phyloP scores from a whole-genome alignment of 192 early-diverging fungal genomes.

The Phlyctochytrium bullatum region DNA sequence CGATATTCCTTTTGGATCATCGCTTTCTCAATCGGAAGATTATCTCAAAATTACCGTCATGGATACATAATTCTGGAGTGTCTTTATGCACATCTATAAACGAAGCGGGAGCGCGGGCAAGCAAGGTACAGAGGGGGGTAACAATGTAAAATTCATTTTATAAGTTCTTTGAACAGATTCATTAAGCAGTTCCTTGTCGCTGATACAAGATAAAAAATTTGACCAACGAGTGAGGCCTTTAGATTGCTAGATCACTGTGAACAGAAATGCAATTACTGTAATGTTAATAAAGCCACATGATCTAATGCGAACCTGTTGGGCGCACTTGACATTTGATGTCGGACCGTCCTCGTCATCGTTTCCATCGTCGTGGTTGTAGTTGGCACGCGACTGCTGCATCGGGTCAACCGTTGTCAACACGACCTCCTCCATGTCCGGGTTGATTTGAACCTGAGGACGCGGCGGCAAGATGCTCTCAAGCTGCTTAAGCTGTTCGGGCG shows the following conservation, averaged over 20 bases:
- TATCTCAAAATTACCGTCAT: conserved; percentile 66
- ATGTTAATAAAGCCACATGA: too few species aligned
- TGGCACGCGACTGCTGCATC: conserved; percentile 62
- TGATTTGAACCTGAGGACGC: conserved; percentile 34
- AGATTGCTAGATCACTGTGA: too few species aligned
- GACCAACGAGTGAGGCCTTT: too few species aligned
- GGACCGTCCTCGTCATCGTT: conserved; percentile 53
- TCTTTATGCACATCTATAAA: too few species aligned
- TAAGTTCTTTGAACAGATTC: too few species aligned
- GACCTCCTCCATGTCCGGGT: conserved; percentile 75
- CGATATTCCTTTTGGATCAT: conserved; percentile 78
- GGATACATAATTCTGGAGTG: conserved; percentile 60
- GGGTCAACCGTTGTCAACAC: conserved; percentile 73
- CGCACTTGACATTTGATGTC: conserved; percentile 84
- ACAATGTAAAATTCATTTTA: too few species aligned
- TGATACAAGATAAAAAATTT: too few species aligned
- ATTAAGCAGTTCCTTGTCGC: too few species aligned
- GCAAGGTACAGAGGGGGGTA: too few species aligned
- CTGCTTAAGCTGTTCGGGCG: conserved; percentile 63
- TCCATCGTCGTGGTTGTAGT: conserved; percentile 22
- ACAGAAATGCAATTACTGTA: too few species aligned
- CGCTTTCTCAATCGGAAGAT: conserved; percentile 55
- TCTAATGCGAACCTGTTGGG: conserved; percentile 90
- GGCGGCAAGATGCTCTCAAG: conserved; percentile 84
- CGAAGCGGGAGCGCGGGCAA: too few species aligned